Evolutionary conservation across 2,329 filamentous ascomycete genomes (phyloP).

Genomic region (Penicillium polonicum): DNA sequence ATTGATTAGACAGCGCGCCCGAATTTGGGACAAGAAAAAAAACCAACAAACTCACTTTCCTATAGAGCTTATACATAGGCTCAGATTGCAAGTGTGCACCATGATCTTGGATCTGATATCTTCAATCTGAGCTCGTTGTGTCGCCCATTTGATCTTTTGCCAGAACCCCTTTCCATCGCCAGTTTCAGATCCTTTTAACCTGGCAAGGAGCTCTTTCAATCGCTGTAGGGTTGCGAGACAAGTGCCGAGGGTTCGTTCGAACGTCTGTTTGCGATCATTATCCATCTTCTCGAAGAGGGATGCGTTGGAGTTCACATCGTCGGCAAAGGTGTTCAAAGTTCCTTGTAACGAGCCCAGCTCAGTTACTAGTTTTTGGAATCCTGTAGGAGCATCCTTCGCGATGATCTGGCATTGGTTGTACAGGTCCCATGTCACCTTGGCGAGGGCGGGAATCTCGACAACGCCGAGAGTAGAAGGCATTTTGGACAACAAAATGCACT

Average conservation of each 20-base stretch:
- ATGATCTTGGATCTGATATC: slow-evolving; percentile 32
- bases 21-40: too few relatives aligned
- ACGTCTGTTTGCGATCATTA: slow-evolving; percentile 21
- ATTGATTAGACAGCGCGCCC: neutral
- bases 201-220: slow-evolving; percentile 24
- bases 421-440: slow-evolving; percentile 30
- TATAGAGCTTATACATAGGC: slow-evolving; percentile 30
- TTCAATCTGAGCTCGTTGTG: slow-evolving; percentile 28
- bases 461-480: slow-evolving; percentile 24
- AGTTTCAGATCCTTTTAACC: slow-evolving; percentile 23
- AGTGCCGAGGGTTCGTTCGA: slow-evolving; percentile 25
- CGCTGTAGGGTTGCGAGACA: slow-evolving; percentile 27
- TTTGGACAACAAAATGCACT: neutral
- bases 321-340: slow-evolving; percentile 22
- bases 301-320: slow-evolving; percentile 26
- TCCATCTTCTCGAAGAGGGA: slow-evolving; percentile 25
- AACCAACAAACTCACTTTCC: slow-evolving; percentile 23
- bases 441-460: slow-evolving; percentile 26
- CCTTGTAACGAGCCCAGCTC: slow-evolving; percentile 31
- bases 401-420: slow-evolving; percentile 29
- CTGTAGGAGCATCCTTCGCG: slow-evolving; percentile 29
- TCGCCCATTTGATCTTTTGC: slow-evolving; percentile 31
- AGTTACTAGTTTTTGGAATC: slow-evolving; percentile 29
- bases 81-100: slow-evolving; percentile 31
- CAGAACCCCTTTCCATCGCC: slow-evolving; percentile 28